Evolutionary conservation across 75 land plant genomes (phyloP).

Genomic region (Ceratopteris richardii): DNA sequence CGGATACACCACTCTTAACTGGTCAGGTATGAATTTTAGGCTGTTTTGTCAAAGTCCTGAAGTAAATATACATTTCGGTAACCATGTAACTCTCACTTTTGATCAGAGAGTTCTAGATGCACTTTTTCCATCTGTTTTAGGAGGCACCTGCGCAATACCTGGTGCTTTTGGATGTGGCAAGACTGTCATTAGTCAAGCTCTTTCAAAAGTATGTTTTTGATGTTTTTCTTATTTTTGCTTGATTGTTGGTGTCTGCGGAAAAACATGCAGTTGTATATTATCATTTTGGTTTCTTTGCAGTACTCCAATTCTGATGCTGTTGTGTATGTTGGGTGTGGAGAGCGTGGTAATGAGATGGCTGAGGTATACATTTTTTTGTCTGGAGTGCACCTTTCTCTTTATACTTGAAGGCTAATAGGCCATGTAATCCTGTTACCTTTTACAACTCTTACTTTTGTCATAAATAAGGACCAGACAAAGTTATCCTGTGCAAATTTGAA

Average conservation of each 20-base stretch:
- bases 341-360: slow-evolving; percentile 99
- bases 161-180: slow-evolving; percentile 99
- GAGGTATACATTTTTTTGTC: slow-evolving; percentile 69
- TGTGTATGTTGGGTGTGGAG: slow-evolving; percentile 99
- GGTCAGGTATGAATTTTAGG: slow-evolving; percentile 72
- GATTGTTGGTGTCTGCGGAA: neutral
- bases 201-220: slow-evolving; percentile 72
- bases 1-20: slow-evolving; percentile 96
- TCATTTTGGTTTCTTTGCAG: slow-evolving; percentile 32
- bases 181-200: slow-evolving; percentile 99
- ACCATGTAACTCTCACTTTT: neutral
- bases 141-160: slow-evolving; percentile 99
- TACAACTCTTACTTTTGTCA: neutral
- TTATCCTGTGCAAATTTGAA: no score
- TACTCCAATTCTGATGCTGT: slow-evolving; percentile 98
- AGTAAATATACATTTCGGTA: slow-evolving; percentile 4
- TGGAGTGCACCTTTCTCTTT: neutral
- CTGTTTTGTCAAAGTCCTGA: neutral
- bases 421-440: neutral
- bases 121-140: slow-evolving; percentile 97
- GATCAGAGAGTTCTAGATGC: slow-evolving; percentile 96
- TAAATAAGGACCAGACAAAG: neutral
- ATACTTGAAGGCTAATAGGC: neutral
- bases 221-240: neutral
- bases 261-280: no score